Base-by-base conservation (phyloP, 129 eudicot genomes). In the sunflower (Helianthus annuus) region DNA sequence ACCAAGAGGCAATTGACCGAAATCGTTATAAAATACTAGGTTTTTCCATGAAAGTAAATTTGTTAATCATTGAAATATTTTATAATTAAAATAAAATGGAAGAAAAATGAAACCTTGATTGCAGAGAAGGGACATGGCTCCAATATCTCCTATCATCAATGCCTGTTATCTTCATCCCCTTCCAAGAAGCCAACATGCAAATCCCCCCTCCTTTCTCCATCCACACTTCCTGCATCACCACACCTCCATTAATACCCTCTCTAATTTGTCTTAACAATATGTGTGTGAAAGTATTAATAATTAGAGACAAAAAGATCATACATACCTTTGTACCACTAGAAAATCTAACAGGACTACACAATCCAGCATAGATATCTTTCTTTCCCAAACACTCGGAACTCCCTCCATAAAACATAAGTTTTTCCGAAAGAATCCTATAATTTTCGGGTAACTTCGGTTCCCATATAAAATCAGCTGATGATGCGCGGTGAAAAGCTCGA, bases 71-170 rank as follows among this genome's bases (percentile, higher is more conserved):
- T 52, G 0, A 52, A 22, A 22, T 57, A 57, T 22, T 24, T 0
- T 22, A 24, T 57, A 57, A 10, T 4, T 19, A 0, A 19, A 19
- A 10, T 11, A 61, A 7, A 1, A 11, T 15, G 29, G 24, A 64
- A 48, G 61, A 42, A 45, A 48, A 49, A 76, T 45, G 39, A 62
- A 22, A 90, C 97, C 97, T 91, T 54, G 97, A 91, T 80, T 88
- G 96, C 9, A 73, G 64, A 0, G 91, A 48, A 2, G 96, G 68
- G 74, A 91, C 72, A 56, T 80, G 84, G 48, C 48, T 88, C 97
- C 97, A 88, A 59, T 86, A 84, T 75, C 97, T 84, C 7, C 92
- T 84, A 83, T 91, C 97, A 73, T 88, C 83, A 9, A 88, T 84
- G 4, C 97, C 97, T 2, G 93, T 91, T 14, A 91, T 88, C 70